A percentile compares a stretch with the other conserved stretches of the same genome.
phyloP scores from a whole-genome alignment of 805 yeast species.

The Saccharomycopsis lassenensis region DNA sequence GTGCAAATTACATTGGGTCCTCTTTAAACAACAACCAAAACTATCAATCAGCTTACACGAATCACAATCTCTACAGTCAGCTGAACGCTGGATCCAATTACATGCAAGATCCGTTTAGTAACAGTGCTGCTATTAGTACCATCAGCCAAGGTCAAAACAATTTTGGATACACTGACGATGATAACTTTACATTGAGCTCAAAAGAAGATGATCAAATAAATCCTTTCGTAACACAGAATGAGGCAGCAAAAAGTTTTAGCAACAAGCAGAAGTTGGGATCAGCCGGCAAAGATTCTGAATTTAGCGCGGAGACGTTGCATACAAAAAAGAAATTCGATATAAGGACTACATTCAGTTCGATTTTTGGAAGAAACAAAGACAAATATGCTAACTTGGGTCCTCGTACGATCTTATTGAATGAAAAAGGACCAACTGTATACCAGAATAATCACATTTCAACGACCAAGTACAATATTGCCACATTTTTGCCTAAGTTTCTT shows the following conservation, averaged over 20 bases:
- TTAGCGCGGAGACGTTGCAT: slow-evolving; percentile 25
- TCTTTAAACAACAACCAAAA: too few relatives aligned
- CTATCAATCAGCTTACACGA: too few relatives aligned
- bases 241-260: too few relatives aligned
- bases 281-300: slow-evolving; percentile 13
- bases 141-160: neutral
- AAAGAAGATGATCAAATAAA: slow-evolving; percentile 15
- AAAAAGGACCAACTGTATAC: slow-evolving; percentile 34
- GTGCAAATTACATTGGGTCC: too few relatives aligned
- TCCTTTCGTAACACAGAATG: slow-evolving; percentile 4
- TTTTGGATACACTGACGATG: slow-evolving; percentile 2
- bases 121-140: neutral
- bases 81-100: too few relatives aligned
- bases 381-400: slow-evolving; percentile 50
- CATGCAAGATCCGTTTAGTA: too few relatives aligned
- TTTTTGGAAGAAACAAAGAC: slow-evolving; percentile 26
- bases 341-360: slow-evolving; percentile 26
- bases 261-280: neutral
- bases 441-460: slow-evolving; percentile 84
- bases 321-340: slow-evolving; percentile 29
- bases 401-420: slow-evolving; percentile 18
- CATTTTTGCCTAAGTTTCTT: slow-evolving; percentile 87
- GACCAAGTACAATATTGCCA: slow-evolving; percentile 87
- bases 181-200: slow-evolving; percentile 10
- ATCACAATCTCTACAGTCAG: too few relatives aligned